phyloP scores from a whole-genome alignment of 2,329 filamentous ascomycete species.

The Clonostachys byssicola region DNA sequence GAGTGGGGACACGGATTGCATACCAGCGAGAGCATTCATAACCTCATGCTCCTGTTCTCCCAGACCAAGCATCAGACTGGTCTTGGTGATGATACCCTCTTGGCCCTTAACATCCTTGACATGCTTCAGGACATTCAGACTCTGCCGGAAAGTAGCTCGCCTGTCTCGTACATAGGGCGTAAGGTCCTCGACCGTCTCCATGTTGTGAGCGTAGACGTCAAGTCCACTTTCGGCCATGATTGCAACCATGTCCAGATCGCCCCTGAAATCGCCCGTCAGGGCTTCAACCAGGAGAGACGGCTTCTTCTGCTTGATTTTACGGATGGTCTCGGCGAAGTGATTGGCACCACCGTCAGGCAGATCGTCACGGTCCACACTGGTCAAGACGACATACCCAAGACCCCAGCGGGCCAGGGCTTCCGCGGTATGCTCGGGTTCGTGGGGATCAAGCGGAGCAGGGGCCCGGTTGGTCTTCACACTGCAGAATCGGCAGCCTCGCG shows the following conservation, averaged over 20 bases:
- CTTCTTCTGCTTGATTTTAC: conserved; percentile 84
- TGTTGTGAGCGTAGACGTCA: conserved; percentile 95
- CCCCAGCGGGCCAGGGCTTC: conserved; percentile 93
- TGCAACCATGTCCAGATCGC: conserved; percentile 81
- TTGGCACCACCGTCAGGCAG: conserved; percentile 80
- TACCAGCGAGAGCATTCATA: conserved; percentile 70
- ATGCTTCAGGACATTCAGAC: conserved; percentile 70
- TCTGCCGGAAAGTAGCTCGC: conserved; percentile 84
- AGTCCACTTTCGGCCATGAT: conserved; percentile 82
- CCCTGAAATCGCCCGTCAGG: conserved; percentile 81
- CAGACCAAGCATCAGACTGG: conserved; percentile 92
- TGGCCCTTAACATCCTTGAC: conserved; percentile 70
- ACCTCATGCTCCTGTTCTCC: conserved; percentile 89
- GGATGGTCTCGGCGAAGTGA: conserved; percentile 92
- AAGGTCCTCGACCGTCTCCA: conserved; percentile 89
- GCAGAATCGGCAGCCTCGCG: conserved; percentile 93
- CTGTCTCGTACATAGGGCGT: conserved; percentile 89
- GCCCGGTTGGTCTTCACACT: conserved; percentile 83
- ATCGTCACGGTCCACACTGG: conserved; percentile 91
- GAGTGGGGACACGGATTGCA: conserved; percentile 8
- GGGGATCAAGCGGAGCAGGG: conserved; percentile 79
- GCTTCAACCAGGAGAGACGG: conserved; percentile 77
- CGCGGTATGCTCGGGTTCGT: conserved; percentile 95
- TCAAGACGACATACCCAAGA: conserved; percentile 91
- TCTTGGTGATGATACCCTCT: conserved; percentile 90